A percentile compares a stretch with the other conserved stretches of the same genome.
These are phyloP conservation scores for Boechera retrofracta DNA, from an alignment of 345 rosid species.

Conservation along the genomic window DNA sequence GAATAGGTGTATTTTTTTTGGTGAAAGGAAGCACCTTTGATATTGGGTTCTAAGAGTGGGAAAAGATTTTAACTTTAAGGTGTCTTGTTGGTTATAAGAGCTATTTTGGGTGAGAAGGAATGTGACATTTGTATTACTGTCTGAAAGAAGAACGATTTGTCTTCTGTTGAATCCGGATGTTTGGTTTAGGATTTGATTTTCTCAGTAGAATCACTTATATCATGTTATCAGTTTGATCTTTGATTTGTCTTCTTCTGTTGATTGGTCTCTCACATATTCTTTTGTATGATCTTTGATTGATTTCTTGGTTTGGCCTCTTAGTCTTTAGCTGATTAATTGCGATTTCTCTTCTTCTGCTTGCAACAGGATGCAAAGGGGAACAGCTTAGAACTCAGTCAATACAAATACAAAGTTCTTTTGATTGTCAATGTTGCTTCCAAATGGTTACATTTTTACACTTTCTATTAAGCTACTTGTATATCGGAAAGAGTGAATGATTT, in stretches of 20 bases:
- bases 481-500: no score
- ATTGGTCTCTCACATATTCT: neutral
- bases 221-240: neutral
- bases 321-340: neutral
- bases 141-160: neutral
- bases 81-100: neutral
- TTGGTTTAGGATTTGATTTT: neutral
- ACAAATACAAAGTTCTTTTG: constrained; percentile 89
- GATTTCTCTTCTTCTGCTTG: constrained; percentile 7
- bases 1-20: neutral
- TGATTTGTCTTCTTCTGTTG: constrained; percentile 18
- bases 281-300: neutral
- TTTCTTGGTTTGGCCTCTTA: neutral
- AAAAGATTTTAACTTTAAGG: neutral
- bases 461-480: neutral
- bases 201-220: no score
- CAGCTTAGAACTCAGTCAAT: constrained; percentile 70
- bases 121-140: neutral
- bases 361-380: constrained; percentile 79
- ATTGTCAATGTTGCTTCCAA: constrained; percentile 98
- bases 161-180: neutral
- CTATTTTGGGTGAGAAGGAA: neutral
- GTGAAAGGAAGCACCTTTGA: constrained; percentile 10
- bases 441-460: constrained; percentile 51
- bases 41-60: neutral